A percentile compares a stretch with the other conserved stretches of the same genome.
Conservation (phyloP, 805 yeast species). For the Yarrowia divulgata region DNA sequence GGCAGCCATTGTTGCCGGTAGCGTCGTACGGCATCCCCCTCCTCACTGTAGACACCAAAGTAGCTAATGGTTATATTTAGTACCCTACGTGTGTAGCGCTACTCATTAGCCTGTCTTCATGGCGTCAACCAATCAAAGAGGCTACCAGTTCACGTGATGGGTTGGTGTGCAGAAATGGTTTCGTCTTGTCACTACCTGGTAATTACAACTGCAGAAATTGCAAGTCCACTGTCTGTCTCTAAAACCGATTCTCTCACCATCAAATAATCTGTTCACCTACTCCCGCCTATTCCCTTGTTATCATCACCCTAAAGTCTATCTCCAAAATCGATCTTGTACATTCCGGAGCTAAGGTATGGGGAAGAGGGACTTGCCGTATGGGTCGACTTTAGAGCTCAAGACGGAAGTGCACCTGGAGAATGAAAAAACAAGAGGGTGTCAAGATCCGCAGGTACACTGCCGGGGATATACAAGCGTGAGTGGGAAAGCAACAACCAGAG, state of each 20-base stretch:
- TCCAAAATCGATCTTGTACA: conserved; percentile 4
- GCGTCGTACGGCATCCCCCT: background rate
- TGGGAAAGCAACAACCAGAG: background rate
- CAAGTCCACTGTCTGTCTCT: too few relatives aligned
- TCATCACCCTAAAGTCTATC: background rate
- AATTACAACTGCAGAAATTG: too few relatives aligned
- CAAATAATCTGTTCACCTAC: background rate
- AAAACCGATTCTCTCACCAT: too few relatives aligned
- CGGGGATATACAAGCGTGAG: background rate
- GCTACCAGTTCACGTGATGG: background rate
- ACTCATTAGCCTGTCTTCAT: background rate
- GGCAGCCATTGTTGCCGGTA: background rate
- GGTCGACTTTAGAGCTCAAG: conserved; percentile 35
- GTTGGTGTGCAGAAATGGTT: too few relatives aligned
- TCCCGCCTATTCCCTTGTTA: background rate
- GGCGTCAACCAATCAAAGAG: background rate
- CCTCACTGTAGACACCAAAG: background rate
- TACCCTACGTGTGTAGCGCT: background rate
- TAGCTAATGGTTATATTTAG: background rate
- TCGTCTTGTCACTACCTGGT: too few relatives aligned
- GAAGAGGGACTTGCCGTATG: conserved; percentile 24
- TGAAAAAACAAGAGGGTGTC: conserved; percentile 3
- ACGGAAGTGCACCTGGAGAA: conserved; percentile 26
- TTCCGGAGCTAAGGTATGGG: conserved; percentile 17
- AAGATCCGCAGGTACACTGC: conserved; percentile 11